Evolutionary conservation across 2,329 filamentous ascomycete species (phyloP).

Genomic region (Ophiocordyceps camponoti-rufipedis): DNA sequence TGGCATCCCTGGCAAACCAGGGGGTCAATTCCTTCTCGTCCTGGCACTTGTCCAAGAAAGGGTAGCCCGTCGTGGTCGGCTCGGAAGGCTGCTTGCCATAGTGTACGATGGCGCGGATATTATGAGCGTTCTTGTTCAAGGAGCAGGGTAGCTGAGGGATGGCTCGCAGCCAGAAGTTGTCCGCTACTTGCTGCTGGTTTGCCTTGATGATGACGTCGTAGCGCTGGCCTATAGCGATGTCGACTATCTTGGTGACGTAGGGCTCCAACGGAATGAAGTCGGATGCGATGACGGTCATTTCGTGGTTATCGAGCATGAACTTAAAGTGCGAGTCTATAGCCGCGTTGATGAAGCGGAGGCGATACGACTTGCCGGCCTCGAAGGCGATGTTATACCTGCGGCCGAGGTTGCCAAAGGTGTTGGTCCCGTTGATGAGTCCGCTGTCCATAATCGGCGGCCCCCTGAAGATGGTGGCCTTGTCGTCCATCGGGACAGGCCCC

Average conservation of each 20-base stretch:
- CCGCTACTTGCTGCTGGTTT: constrained; percentile 9
- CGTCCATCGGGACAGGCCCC: constrained; percentile 19
- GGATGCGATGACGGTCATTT: constrained; percentile 34
- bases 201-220: constrained; percentile 28
- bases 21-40: not conserved
- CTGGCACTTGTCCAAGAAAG: not conserved
- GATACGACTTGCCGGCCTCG: constrained; percentile 22
- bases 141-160: not conserved
- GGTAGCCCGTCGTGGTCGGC: not conserved
- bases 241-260: constrained; percentile 30
- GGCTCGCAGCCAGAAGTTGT: constrained; percentile 28
- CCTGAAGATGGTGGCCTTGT: too few species aligned
- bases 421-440: constrained; percentile 25
- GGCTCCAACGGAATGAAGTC: constrained; percentile 41
- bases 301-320: constrained; percentile 38
- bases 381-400: constrained; percentile 19
- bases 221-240: constrained; percentile 25
- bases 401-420: constrained; percentile 15
- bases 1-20: not conserved
- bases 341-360: constrained; percentile 28
- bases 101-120: not conserved
- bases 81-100: not conserved
- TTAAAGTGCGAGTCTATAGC: constrained; percentile 24
- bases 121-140: not conserved
- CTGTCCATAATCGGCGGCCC: constrained; percentile 16